These are phyloP conservation scores for Pueraria montana DNA, from an alignment of 306 rosid species.

Conservation along the genomic window DNA sequence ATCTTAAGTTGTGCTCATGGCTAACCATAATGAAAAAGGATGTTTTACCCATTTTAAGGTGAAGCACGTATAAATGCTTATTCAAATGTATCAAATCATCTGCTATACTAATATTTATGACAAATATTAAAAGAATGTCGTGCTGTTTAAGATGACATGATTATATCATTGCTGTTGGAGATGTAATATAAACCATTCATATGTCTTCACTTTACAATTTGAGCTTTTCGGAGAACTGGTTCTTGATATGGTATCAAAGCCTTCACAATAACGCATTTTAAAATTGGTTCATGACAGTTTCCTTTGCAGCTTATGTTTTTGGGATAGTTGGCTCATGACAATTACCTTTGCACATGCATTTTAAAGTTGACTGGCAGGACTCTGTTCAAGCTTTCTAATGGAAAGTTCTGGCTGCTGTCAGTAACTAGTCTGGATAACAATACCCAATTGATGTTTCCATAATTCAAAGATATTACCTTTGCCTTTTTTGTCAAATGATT, in stretches of 20 bases:
- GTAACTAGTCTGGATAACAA: not conserved
- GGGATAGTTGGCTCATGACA: not conserved
- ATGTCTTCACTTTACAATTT: not conserved
- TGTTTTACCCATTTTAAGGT: not conserved
- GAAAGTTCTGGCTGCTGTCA: not conserved
- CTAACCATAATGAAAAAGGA: not conserved
- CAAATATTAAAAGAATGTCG: not conserved
- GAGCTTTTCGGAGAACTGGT: not conserved
- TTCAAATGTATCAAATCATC: not conserved
- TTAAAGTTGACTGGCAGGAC: slow-evolving; percentile 9
- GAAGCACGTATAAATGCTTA: not conserved
- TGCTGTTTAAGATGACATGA: not conserved
- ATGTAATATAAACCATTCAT: not conserved
- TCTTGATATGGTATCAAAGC: not conserved
- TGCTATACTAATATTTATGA: not conserved
- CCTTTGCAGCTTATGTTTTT: not conserved
- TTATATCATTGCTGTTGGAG: not conserved
- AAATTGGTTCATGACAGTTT: not conserved
- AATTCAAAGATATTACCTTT: not conserved
- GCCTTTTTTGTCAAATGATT: slow-evolving; percentile 2
- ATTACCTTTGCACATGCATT: not conserved
- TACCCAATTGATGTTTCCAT: not conserved
- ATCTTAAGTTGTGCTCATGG: not conserved
- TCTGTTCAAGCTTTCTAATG: not conserved
- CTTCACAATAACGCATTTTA: slow-evolving; percentile 24